Evolutionary conservation across 1,284 basidiomycete genomes (phyloP).

Genomic region (Baeospora myosura): DNA sequence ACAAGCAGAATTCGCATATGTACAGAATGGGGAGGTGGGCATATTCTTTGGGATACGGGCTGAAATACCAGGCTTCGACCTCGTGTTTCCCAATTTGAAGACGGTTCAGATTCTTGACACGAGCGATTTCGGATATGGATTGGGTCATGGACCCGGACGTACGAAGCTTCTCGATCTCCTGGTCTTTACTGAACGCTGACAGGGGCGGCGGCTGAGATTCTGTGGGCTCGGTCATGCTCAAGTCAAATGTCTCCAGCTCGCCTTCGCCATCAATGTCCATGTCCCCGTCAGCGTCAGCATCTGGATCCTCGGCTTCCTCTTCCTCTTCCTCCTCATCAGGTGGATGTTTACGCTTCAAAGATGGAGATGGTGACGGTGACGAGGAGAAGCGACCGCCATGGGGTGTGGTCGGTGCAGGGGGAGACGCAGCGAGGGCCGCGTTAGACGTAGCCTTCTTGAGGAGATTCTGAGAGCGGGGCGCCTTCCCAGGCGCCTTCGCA

Average conservation of each 20-base stretch:
- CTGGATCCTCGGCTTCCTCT: slow-evolving; percentile 50
- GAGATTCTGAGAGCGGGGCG: slow-evolving; percentile 46
- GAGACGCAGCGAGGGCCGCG: slow-evolving; percentile 46
- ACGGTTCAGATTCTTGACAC: slow-evolving; percentile 97
- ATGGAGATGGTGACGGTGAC: slow-evolving; percentile 33
- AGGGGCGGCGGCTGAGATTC: slow-evolving; percentile 35
- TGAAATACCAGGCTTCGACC: slow-evolving; percentile 99
- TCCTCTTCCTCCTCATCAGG: slow-evolving; percentile 57
- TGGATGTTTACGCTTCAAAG: slow-evolving; percentile 59
- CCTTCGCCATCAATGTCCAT: slow-evolving; percentile 53
- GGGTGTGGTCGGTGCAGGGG: slow-evolving; percentile 41
- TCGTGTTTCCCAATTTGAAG: slow-evolving; percentile 95
- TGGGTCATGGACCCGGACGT: slow-evolving; percentile 99
- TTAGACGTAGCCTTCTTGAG: slow-evolving; percentile 75
- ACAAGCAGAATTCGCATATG: slow-evolving; percentile 97
- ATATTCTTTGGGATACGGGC: slow-evolving; percentile 96
- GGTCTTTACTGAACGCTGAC: slow-evolving; percentile 83
- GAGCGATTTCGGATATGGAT: slow-evolving; percentile 91
- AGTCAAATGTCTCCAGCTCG: slow-evolving; percentile 54
- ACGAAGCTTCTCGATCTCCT: slow-evolving; percentile 97
- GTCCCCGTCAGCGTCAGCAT: slow-evolving; percentile 52
- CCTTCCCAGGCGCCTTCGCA: slow-evolving; percentile 62
- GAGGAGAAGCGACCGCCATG: slow-evolving; percentile 42
- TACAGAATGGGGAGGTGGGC: slow-evolving; percentile 92
- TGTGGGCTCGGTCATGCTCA: slow-evolving; percentile 37